Evolutionary conservation across 176 grass and related monocot genomes (phyloP).

Genomic region (Elymus sibiricus): DNA sequence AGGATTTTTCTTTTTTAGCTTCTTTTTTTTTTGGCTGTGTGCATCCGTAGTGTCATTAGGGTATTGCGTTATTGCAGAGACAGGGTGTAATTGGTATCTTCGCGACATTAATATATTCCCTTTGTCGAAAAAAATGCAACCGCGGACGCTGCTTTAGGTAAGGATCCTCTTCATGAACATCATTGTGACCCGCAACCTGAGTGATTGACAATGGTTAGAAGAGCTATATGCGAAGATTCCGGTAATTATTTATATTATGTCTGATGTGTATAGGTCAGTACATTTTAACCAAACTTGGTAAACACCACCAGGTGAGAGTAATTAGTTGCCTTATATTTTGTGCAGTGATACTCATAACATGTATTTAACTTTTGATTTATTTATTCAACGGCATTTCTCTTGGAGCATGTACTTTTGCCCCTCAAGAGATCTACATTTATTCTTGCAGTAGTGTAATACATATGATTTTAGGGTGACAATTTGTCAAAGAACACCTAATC

Average conservation of each 20-base stretch:
- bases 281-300: not conserved
- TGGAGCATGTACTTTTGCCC: not conserved
- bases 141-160: slow-evolving; percentile 69
- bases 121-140: slow-evolving; percentile 10
- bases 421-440: not conserved
- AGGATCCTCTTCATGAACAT: slow-evolving; percentile 69
- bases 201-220: not conserved
- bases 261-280: too few species aligned
- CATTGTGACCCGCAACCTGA: slow-evolving; percentile 75
- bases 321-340: too few species aligned
- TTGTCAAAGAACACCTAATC: not conserved
- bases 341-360: slow-evolving; percentile 36
- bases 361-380: not conserved
- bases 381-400: not conserved
- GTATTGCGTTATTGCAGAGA: too few species aligned
- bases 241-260: not conserved
- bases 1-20: too few species aligned
- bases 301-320: too few species aligned
- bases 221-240: too few species aligned
- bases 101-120: too few species aligned
- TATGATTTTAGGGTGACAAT: not conserved
- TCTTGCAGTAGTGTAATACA: not conserved
- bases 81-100: too few species aligned
- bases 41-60: too few species aligned
- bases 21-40: too few species aligned